phyloP scores from a whole-genome alignment of 2,329 filamentous ascomycete species.

The Penicillium sp. region DNA sequence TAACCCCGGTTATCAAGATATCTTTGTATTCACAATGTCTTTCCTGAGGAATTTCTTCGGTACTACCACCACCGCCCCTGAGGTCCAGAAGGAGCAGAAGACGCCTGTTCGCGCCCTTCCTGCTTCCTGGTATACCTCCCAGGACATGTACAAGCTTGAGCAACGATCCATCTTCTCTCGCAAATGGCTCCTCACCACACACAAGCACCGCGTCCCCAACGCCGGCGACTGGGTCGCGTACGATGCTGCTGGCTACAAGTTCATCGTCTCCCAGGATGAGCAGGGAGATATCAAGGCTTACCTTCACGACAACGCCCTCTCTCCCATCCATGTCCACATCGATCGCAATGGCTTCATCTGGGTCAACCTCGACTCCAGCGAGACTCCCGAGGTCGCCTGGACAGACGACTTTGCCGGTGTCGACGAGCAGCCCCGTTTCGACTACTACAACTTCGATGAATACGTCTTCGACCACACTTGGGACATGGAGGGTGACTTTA shows the following conservation, averaged over 20 bases:
- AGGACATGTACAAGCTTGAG: conserved; percentile 58
- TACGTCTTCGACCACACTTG: conserved; percentile 65
- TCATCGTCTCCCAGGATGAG: conserved; percentile 58
- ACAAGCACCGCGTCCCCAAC: conserved; percentile 52
- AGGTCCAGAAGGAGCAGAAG: conserved; percentile 33
- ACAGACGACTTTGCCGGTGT: conserved; percentile 59
- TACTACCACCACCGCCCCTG: conserved; percentile 26
- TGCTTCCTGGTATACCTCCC: conserved; percentile 62
- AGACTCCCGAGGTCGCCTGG: conserved; percentile 58
- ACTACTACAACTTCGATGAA: conserved; percentile 58
- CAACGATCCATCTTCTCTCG: conserved; percentile 42
- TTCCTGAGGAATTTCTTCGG: conserved; percentile 40
- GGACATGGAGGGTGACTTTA: conserved; percentile 64
- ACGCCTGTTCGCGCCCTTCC: conserved; percentile 49
- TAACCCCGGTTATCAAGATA: conserved; percentile 8
- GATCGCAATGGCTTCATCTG: conserved; percentile 64
- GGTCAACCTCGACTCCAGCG: conserved; percentile 61
- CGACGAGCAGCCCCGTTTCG: conserved; percentile 56
- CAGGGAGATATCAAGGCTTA: conserved; percentile 59
- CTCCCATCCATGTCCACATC: conserved; percentile 61
- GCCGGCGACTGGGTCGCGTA: conserved; percentile 63
- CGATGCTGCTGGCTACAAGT: conserved; percentile 61
- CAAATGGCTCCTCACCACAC: conserved; percentile 31
- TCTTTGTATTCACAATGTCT: conserved; percentile 31
- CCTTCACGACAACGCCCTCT: conserved; percentile 55